Evolutionary conservation across 495 filamentous ascomycete species (phyloP).

Genomic region (Hyaloscypha finlandica): DNA sequence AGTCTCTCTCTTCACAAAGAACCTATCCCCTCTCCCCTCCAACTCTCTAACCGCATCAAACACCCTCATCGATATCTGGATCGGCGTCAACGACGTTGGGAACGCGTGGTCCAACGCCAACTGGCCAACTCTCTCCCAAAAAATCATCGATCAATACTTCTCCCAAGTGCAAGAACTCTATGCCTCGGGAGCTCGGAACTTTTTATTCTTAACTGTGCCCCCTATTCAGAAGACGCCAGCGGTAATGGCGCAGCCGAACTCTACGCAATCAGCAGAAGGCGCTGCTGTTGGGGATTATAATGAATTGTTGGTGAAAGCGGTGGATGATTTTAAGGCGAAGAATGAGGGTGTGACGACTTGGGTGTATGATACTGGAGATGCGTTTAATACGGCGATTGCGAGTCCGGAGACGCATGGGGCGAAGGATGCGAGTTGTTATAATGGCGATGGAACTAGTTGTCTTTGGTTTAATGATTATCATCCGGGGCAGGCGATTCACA

Average conservation of each 20-base stretch:
- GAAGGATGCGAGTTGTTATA: constrained; percentile 45
- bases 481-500: constrained; percentile 28
- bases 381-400: constrained; percentile 43
- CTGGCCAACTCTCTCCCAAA: constrained; percentile 25
- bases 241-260: background rate
- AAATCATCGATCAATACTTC: constrained; percentile 41
- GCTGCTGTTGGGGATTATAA: constrained; percentile 16
- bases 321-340: background rate
- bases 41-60: constrained; percentile 58
- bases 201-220: constrained; percentile 51
- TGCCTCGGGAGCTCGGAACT: constrained; percentile 44
- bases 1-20: constrained; percentile 42
- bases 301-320: constrained; percentile 4
- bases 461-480: constrained; percentile 29
- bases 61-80: constrained; percentile 68
- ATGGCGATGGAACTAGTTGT: constrained; percentile 40
- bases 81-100: constrained; percentile 79
- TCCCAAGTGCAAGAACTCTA: constrained; percentile 40
- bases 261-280: background rate
- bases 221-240: constrained; percentile 46
- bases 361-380: constrained; percentile 37
- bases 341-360: constrained; percentile 10
- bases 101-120: constrained; percentile 52
- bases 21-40: constrained; percentile 28
- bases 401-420: constrained; percentile 47